A percentile compares a stretch with the other conserved stretches of the same genome.
Conservation (phyloP, 108 stramenopile genomes). For the Conticribra guillardii region DNA sequence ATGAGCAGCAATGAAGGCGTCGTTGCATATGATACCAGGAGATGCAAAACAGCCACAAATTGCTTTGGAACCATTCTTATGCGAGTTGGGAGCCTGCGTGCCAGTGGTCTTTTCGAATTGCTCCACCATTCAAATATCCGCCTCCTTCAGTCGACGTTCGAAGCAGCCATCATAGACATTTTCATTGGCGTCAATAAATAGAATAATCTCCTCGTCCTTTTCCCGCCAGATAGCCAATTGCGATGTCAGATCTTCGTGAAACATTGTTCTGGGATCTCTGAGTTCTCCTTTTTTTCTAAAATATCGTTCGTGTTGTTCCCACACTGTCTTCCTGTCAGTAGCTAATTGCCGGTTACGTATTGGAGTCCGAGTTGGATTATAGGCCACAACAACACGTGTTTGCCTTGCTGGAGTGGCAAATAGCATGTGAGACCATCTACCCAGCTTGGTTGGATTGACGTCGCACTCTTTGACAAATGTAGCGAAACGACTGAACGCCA, state of each 20-base stretch:
- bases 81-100: background rate
- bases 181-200: constrained; percentile 10
- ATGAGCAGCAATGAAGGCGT: constrained; percentile 2
- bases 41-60: constrained; percentile 9
- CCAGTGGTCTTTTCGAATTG: background rate
- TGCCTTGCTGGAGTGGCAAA: no score
- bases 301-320: background rate
- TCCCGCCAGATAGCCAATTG: background rate
- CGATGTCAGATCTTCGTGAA: background rate
- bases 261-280: background rate
- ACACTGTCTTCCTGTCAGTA: background rate
- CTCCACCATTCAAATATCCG: background rate
- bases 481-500: no score
- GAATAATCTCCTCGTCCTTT: constrained; percentile 1
- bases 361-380: no score
- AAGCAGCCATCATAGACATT: constrained; percentile 2
- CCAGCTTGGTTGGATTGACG: no score
- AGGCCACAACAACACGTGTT: no score
- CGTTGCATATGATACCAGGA: background rate
- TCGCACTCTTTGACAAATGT: no score
- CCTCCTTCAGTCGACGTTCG: no score
- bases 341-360: no score
- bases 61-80: background rate
- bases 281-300: no score
- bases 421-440: no score